A percentile compares a stretch with the other conserved stretches of the same genome.
These are phyloP conservation scores for Zymoseptoria ardabiliae DNA, from an alignment of 2,329 filamentous ascomycete species.

Conservation along the genomic window DNA sequence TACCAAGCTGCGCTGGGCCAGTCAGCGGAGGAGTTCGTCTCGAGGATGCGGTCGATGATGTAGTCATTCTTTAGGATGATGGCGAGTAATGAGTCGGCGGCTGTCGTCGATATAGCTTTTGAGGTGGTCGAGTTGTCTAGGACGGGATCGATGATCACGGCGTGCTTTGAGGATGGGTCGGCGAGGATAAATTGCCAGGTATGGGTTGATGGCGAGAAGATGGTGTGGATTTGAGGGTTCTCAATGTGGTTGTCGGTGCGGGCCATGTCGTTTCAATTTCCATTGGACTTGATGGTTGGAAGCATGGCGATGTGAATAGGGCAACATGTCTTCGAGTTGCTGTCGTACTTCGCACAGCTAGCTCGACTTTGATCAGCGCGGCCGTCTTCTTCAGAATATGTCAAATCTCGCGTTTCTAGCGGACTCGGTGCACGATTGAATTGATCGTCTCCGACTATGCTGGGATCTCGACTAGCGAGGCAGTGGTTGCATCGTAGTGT, in stretches of 20 bases:
- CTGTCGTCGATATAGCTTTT: conserved; percentile 40
- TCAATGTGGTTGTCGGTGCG: neutral
- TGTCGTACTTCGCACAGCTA: neutral
- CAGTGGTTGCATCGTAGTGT: too few relatives aligned
- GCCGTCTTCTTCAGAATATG: neutral
- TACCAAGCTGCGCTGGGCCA: conserved; percentile 55
- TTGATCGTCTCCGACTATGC: too few relatives aligned
- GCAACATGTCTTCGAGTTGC: neutral
- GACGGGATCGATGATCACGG: conserved; percentile 57
- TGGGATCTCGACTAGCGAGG: too few relatives aligned
- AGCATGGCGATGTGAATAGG: neutral
- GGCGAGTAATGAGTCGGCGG: conserved; percentile 47
- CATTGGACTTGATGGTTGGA: neutral
- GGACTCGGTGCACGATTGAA: too few relatives aligned
- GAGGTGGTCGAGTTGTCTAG: conserved; percentile 47
- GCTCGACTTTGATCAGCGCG: too few relatives aligned
- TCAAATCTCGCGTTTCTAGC: neutral
- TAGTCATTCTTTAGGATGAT: conserved; percentile 42
- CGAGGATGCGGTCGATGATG: conserved; percentile 47
- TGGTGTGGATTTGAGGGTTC: conserved; percentile 24
- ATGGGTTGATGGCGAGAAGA: conserved; percentile 37
- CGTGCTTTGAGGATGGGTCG: conserved; percentile 42
- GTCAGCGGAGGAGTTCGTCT: conserved; percentile 57
- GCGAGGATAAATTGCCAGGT: conserved; percentile 57
- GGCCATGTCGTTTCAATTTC: neutral